Evolutionary conservation across 441 rosid genomes (phyloP), one percentile per base, ranked within the genome.

Genomic region (Pelargonium fulgidum): DNA sequence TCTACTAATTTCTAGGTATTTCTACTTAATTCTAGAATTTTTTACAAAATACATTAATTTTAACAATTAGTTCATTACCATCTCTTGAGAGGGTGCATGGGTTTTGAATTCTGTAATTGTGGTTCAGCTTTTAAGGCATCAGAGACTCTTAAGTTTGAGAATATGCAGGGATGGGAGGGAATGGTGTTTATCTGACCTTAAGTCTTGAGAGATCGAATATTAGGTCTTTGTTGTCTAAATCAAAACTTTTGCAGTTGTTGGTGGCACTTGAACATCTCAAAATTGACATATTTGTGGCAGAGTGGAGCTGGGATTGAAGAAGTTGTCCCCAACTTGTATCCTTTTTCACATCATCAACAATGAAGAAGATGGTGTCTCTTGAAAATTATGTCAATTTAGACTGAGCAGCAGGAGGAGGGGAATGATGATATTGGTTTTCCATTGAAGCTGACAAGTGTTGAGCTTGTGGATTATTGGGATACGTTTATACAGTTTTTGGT

Each of bases 101-200:
- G n/a, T n/a, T n/a, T n/a, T n/a, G n/a, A n/a, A n/a, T n/a, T n/a
- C n/a, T n/a, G n/a, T n/a, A n/a, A n/a, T n/a, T n/a, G n/a, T n/a
- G n/a, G n/a, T n/a, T n/a, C n/a, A n/a, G n/a, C n/a, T n/a, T n/a
- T n/a, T n/a, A n/a, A 65, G 7, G 5, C n/a, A 22, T 56, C 70
- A 13, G 71, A 75, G 59, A 67, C 10, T 16, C 65, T 75, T 19
- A 26, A 4, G 14, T 70, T 75, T 39, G 65, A 39, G 10, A 16
- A 63, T 48, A 75, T 75, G 74, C 45, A 3, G 5, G 6, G 62
- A 17, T 75, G 71, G 78, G 66, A 59, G 29, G 7, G n/a, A 45
- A 0, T 75, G 78, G 75, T 26, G 17, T 64, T 62, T 69, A 10
- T 17, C 19, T 20, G 47, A 42, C 33, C 33, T 26, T 26, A 26